Evolutionary conservation across 2,329 filamentous ascomycete species (phyloP), one percentile per base, ranked within the genome.

Genomic region (Sclerotinia glacialis): DNA sequence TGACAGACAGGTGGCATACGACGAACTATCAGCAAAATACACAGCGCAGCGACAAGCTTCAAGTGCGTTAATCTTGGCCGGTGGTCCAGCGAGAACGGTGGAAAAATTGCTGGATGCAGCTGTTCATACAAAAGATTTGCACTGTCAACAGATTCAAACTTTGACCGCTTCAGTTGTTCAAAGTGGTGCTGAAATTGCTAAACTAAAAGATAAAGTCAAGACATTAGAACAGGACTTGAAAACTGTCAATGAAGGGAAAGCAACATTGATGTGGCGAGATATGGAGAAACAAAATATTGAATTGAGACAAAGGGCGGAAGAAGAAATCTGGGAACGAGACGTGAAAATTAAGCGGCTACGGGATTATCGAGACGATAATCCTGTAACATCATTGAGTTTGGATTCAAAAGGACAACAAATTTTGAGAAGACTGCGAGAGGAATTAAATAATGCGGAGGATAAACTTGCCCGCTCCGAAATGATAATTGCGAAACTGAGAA

Each of bases 401-500:
- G 44, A 60, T 37, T 16, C 21, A 23, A 60, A 8, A 49, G 58
- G 58, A 47, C 58, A 60, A 34, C 58, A 60, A n/a, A 37, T 46
- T 23, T 60, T 60, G 31, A 44, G 58, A 37, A 49, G 46, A 49
- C 28, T 49, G 14, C 58, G 44, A 37, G 58, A 60, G 31, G 16
- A 47, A 11, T 60, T 60, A 23, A 37, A 23, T 2, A 11, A 8
- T 9, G 58, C 28, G 9, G 58, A 60, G n/a, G 5, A 26, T 8
- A 2, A 49, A 2, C 28, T 60, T 14, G 44, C 58, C 28, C 44
- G 49, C 37, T 23, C 5, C 21, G 12, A 60, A 49, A 60, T 60
- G 58, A 37, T 26, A 37, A 34, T 23, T 4, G 44, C 34, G 8
- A 47, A 23, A 60, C 8, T 23, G 7, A 49, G 37, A 2, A 18